Conservation (phyloP, 768 basidiomycete species). For the Gymnopilus dilepis region DNA sequence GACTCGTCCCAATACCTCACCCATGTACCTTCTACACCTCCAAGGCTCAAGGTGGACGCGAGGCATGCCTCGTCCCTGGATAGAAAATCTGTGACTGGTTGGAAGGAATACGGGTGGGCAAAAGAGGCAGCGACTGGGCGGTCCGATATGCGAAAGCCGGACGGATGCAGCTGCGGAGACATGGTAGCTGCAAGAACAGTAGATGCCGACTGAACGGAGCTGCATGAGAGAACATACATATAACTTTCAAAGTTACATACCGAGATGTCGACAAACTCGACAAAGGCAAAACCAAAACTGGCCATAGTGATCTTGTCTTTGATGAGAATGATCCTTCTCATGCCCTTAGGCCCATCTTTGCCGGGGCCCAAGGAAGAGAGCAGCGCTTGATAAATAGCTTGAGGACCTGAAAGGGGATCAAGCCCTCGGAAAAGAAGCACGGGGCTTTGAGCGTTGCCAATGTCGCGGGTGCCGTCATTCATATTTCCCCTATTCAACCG, state of each 20-base stretch:
- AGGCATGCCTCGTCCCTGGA: conserved; percentile 81
- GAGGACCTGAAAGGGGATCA: conserved; percentile 85
- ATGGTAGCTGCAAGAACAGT: conserved; percentile 84
- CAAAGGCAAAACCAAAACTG: conserved; percentile 94
- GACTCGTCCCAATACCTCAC: conserved; percentile 94
- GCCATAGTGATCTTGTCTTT: conserved; percentile 88
- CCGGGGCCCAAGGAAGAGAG: conserved; percentile 78
- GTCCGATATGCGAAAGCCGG: conserved; percentile 92
- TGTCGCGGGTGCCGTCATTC: conserved; percentile 97
- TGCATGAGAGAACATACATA: not conserved
- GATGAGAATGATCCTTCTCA: conserved; percentile 87
- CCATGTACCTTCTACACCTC: conserved; percentile 75
- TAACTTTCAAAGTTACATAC: conserved; percentile 45
- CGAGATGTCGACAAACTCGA: conserved; percentile 86
- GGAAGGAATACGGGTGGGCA: conserved; percentile 90
- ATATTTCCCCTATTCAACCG: conserved; percentile 62
- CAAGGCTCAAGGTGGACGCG: conserved; percentile 66
- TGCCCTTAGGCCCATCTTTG: conserved; percentile 82
- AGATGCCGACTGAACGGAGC: conserved; percentile 71
- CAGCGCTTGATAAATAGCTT: conserved; percentile 87
- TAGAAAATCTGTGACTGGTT: conserved; percentile 76
- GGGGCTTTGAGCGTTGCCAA: conserved; percentile 82
- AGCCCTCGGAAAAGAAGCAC: conserved; percentile 91
- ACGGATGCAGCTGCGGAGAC: conserved; percentile 85
- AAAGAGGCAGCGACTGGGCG: conserved; percentile 91